phyloP scores from a whole-genome alignment of 2,329 filamentous ascomycete genomes.

The Aureobasidium sp. region DNA sequence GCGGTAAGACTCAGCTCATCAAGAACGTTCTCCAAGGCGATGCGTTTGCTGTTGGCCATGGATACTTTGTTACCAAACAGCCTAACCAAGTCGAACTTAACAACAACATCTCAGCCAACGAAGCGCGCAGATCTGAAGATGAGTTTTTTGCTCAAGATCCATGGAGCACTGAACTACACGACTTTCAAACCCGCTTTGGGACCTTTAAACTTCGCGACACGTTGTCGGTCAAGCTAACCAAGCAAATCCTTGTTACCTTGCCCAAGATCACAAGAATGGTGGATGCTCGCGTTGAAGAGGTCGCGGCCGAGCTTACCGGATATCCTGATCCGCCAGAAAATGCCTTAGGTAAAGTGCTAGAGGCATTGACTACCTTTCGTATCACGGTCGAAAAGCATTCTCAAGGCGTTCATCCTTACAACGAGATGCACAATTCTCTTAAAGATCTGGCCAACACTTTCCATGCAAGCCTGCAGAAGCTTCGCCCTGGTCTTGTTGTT shows the following conservation, averaged over 20 bases:
- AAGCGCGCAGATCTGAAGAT: slow-evolving; percentile 44
- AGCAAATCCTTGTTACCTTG: slow-evolving; percentile 37
- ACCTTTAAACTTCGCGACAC: slow-evolving; percentile 43
- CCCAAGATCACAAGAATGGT: slow-evolving; percentile 42
- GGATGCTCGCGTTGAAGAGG: slow-evolving; percentile 39
- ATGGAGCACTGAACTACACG: slow-evolving; percentile 40
- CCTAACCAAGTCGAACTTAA: slow-evolving; percentile 48
- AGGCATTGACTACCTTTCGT: slow-evolving; percentile 53
- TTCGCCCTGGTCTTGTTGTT: slow-evolving; percentile 25
- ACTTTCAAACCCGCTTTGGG: slow-evolving; percentile 44
- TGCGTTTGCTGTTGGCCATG: slow-evolving; percentile 60
- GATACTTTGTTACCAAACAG: slow-evolving; percentile 71
- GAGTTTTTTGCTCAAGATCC: slow-evolving; percentile 43
- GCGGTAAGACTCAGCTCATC: slow-evolving; percentile 35
- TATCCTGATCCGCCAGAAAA: slow-evolving; percentile 60
- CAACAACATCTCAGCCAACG: slow-evolving; percentile 35
- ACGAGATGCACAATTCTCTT: slow-evolving; percentile 40
- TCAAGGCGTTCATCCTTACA: slow-evolving; percentile 39
- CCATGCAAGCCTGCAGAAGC: slow-evolving; percentile 31
- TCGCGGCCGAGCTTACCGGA: slow-evolving; percentile 48
- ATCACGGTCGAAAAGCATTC: slow-evolving; percentile 48
- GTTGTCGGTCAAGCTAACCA: slow-evolving; percentile 43
- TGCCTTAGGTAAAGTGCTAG: slow-evolving; percentile 58
- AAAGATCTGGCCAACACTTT: slow-evolving; percentile 37
- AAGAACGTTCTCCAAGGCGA: slow-evolving; percentile 45